phyloP scores from a whole-genome alignment of 257 asterid species.

The Solanum boliviense region DNA sequence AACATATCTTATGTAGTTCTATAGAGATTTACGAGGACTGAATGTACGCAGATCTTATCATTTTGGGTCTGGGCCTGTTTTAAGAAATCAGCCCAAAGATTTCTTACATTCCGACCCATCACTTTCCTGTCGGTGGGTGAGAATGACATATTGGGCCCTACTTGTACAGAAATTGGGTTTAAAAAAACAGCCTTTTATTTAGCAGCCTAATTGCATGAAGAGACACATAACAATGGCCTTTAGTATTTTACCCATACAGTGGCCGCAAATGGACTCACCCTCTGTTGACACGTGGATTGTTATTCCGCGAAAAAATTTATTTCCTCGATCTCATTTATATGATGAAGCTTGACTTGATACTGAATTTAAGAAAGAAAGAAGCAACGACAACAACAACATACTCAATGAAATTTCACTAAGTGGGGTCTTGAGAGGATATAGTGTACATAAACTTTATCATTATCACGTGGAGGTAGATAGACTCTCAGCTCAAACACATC shows the following conservation, averaged over 20 bases:
- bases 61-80: not conserved
- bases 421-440: not conserved
- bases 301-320: not conserved
- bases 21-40: fast-evolving
- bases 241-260: not conserved
- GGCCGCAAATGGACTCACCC: not conserved
- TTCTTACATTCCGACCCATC: slow-evolving; percentile 6
- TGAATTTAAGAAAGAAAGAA: no score
- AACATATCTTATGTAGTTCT: not conserved
- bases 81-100: not conserved
- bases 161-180: not conserved
- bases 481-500: no score
- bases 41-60: fast-evolving
- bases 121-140: slow-evolving; percentile 6
- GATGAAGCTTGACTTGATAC: no score
- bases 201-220: not conserved
- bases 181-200: not conserved
- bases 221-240: not conserved
- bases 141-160: slow-evolving; percentile 1
- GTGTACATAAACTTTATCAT: not conserved
- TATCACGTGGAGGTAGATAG: not conserved
- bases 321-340: fast-evolving
- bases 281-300: not conserved
- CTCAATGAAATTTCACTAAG: no score
- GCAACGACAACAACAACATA: no score